Evolutionary conservation across 768 basidiomycete species (phyloP).

Genomic region (Kwoniella sp.): DNA sequence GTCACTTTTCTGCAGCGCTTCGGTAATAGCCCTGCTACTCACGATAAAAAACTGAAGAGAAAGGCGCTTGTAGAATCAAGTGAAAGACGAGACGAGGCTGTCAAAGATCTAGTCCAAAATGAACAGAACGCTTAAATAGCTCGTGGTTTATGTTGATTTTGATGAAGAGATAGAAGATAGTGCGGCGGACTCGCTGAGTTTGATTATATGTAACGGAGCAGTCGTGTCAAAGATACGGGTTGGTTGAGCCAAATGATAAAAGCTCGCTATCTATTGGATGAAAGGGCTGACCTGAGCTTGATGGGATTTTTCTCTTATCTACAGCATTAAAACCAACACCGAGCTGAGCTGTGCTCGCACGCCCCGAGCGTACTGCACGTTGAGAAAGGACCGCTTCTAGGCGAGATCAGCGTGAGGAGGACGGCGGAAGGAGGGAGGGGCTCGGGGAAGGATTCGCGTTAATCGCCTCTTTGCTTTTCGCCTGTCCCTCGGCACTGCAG

Average conservation of each 20-base stretch:
- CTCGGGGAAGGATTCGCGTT: background rate
- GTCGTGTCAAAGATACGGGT: background rate
- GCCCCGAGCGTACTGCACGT: no score
- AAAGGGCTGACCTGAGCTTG: background rate
- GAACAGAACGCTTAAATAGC: background rate
- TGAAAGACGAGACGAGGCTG: background rate
- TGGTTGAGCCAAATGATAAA: background rate
- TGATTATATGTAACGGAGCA: background rate
- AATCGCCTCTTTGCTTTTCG: background rate
- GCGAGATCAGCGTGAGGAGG: background rate
- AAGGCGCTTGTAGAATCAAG: background rate
- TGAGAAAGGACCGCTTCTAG: background rate
- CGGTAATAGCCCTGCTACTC: background rate
- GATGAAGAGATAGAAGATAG: background rate
- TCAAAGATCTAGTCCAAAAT: background rate
- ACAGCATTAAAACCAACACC: background rate
- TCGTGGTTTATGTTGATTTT: background rate
- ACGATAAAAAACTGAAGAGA: background rate
- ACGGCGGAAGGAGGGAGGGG: background rate
- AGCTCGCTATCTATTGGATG: slow-evolving; percentile 1
- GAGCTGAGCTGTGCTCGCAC: background rate
- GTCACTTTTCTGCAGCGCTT: background rate
- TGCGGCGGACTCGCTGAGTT: background rate
- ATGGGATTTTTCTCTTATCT: slow-evolving; percentile 1
- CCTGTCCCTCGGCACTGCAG: background rate